Conservation (phyloP, 306 rosid species). For the Sesbania bispinosa region DNA sequence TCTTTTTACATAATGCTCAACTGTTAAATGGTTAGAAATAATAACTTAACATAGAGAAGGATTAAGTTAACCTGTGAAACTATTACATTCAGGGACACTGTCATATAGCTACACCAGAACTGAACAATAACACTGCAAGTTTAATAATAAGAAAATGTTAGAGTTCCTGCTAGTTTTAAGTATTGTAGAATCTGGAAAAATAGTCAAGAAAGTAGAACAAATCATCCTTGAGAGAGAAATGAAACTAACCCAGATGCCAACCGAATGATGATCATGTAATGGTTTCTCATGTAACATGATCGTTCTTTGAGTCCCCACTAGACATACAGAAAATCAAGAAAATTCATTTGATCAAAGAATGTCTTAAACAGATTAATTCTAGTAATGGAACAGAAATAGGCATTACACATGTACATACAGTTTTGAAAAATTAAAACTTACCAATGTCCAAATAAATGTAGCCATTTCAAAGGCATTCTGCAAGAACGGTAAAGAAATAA, state of each 20-base stretch:
- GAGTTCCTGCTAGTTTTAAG: neutral
- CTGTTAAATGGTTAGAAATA: too few relatives aligned
- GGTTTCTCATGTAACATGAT: constrained; percentile 82
- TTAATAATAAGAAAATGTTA: constrained; percentile 10
- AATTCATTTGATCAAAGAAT: neutral
- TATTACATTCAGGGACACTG: constrained; percentile 87
- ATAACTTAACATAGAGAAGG: neutral
- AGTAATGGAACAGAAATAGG: neutral
- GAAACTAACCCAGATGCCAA: constrained; percentile 71
- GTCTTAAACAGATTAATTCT: neutral
- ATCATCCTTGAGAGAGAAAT: constrained; percentile 1
- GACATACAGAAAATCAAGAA: constrained; percentile 19
- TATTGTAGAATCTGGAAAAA: constrained; percentile 6
- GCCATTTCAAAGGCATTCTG: constrained; percentile 99
- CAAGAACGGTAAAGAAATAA: constrained; percentile 27
- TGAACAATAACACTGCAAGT: constrained; percentile 77
- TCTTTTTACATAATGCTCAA: too few relatives aligned
- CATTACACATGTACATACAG: neutral
- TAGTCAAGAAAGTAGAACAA: neutral
- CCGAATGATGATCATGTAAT: constrained; percentile 68
- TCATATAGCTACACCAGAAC: constrained; percentile 97
- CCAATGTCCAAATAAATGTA: constrained; percentile 88
- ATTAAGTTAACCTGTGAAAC: constrained; percentile 69
- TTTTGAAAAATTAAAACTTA: constrained; percentile 38
- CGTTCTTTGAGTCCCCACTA: constrained; percentile 81